phyloP scores from a whole-genome alignment of 257 asterid species.

The Salvia hispanica region DNA sequence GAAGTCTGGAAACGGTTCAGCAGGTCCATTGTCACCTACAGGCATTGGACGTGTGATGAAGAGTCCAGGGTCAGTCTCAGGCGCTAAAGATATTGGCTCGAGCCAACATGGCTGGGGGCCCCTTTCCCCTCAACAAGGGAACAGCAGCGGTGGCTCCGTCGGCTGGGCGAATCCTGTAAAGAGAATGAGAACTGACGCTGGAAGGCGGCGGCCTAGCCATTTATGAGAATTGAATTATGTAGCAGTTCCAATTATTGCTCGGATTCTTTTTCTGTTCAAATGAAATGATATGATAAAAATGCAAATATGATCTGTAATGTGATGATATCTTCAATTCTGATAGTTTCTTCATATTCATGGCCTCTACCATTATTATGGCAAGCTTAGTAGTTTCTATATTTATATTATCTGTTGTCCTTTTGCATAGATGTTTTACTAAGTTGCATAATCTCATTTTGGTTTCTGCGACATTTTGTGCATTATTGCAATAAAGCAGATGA shows the following conservation, averaged over 20 bases:
- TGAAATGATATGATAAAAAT: background rate
- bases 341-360: slow-evolving; percentile 4
- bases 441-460: background rate
- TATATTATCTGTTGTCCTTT: background rate
- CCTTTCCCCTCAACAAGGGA: slow-evolving; percentile 62
- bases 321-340: slow-evolving; percentile 26
- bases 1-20: slow-evolving; percentile 53
- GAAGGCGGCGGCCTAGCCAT: slow-evolving; percentile 84
- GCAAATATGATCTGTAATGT: slow-evolving; percentile 29
- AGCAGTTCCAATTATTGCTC: slow-evolving; percentile 15
- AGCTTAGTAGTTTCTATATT: background rate
- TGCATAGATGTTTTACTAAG: background rate
- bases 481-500: too few species aligned
- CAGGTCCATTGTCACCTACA: slow-evolving; percentile 76
- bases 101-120: slow-evolving; percentile 63
- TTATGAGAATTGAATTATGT: slow-evolving; percentile 37
- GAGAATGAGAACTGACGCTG: slow-evolving; percentile 81
- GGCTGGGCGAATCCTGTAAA: slow-evolving; percentile 98
- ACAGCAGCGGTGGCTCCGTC: slow-evolving; percentile 54
- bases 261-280: slow-evolving; percentile 6
- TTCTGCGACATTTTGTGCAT: too few species aligned
- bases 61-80: slow-evolving; percentile 59
- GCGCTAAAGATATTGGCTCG: slow-evolving; percentile 48
- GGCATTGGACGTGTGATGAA: slow-evolving; percentile 53
- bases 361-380: slow-evolving; percentile 27